Evolutionary conservation across 768 basidiomycete species (phyloP), one percentile per base, ranked within the genome.

Genomic region (Mycena vulgaris): DNA sequence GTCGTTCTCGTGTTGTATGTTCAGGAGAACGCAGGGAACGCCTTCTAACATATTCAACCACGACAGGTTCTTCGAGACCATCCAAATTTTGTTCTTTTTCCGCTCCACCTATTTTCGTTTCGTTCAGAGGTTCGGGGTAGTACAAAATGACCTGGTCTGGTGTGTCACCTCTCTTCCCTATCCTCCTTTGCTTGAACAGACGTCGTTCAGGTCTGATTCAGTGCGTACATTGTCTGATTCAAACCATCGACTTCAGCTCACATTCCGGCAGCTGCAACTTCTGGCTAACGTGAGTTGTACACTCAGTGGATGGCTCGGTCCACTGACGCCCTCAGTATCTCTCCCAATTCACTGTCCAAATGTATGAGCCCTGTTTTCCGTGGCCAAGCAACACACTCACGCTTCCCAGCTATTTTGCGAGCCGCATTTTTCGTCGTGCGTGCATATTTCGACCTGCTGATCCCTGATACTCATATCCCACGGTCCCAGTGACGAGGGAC

Each of bases 321-420:
- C 13, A 25, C 39, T 27, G n/a, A n/a, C 9, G 17, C 17, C 8
- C 23, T 7, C 23, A 72, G 71, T 72, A 72, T 42, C 23, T 72
- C n/a, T 59, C 71, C 14, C 61, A 62, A 10, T 72, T 72, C 27
- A 28, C 51, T 0, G 71, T 72, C 10, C 71, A 72, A 35, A 40
- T 72, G 71, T 72, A 61, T 16, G 19, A 2, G 35, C 30, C 53
- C 39, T 19, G 13, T 33, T 2, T 28, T 31, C n/a, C 10, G 2
- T 51, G 16, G 1, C 27, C 13, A 49, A 4, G 2, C 48, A 31
- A n/a, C 8, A 17, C 21, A 23, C 53, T 35, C 7, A 58, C 33
- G 0, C 14, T 6, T 19, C 6, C 35, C 25, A 71, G 70, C 2
- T 71, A 67, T 23, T 71, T 71, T 39, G 65, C 65, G n/a, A 71